These are phyloP conservation scores for Solanum tacnaense DNA, from an alignment of 257 asterid genomes.

Conservation along the genomic window DNA sequence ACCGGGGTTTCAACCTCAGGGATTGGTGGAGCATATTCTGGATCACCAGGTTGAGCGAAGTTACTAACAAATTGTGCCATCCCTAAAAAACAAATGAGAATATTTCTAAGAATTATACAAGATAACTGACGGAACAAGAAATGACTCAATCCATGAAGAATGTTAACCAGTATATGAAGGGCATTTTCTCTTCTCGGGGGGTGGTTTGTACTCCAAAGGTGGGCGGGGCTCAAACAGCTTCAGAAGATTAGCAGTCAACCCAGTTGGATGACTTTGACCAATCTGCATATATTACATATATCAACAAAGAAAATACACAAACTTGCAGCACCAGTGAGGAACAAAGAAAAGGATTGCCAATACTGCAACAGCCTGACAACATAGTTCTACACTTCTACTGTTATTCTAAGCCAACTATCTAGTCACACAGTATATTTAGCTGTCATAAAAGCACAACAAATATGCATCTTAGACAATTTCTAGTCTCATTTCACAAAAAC, in stretches of 20 bases:
- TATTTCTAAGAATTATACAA: not conserved
- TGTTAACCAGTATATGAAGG: slow-evolving; percentile 67
- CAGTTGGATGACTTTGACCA: slow-evolving; percentile 97
- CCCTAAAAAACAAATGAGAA: slow-evolving; percentile 31
- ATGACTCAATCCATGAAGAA: not conserved
- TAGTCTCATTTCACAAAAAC: not conserved
- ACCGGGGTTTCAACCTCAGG: slow-evolving; percentile 88
- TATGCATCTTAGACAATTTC: not conserved
- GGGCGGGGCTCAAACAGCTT: slow-evolving; percentile 93
- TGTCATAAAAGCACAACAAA: not conserved
- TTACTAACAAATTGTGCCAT: slow-evolving; percentile 65
- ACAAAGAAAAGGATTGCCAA: not conserved
- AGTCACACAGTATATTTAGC: not conserved
- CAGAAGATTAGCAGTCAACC: slow-evolving; percentile 73
- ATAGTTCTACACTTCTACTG: not conserved
- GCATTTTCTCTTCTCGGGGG: slow-evolving; percentile 90
- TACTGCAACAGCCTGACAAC: not conserved
- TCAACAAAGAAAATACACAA: not conserved
- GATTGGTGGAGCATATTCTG: slow-evolving; percentile 77
- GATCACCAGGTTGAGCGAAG: slow-evolving; percentile 85
- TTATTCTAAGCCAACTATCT: not conserved
- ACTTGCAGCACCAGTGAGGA: not conserved
- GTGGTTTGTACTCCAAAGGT: slow-evolving; percentile 89
- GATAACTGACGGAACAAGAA: not conserved
- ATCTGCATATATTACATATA: slow-evolving; percentile 35